Percentiles rank a stretch among this genome's conserved stretches.
These are phyloP conservation scores for Pythium vanterpoolii DNA, from an alignment of 352 stramenopile genomes.

Conservation along the genomic window DNA sequence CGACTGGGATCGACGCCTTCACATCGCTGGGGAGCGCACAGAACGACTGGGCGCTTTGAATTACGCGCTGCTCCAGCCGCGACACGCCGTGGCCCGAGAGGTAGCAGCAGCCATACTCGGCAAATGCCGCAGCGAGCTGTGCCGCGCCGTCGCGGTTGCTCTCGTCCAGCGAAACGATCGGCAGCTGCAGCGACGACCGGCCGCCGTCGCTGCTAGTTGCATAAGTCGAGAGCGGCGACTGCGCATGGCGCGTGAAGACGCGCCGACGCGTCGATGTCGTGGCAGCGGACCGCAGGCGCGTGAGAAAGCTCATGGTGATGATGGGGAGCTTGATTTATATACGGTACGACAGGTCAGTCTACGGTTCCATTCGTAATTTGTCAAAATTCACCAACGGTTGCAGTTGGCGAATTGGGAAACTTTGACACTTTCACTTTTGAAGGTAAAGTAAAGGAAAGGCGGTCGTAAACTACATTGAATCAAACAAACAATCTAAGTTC, in stretches of 20 bases:
- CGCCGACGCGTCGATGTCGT: background rate
- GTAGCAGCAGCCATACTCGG: slow-evolving; percentile 75
- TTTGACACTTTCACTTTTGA: too few relatives aligned
- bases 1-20: slow-evolving; percentile 58
- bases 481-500: too few relatives aligned
- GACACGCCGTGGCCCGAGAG: slow-evolving; percentile 62
- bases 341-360: too few relatives aligned
- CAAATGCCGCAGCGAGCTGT: slow-evolving; percentile 56
- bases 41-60: slow-evolving; percentile 54
- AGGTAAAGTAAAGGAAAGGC: too few relatives aligned
- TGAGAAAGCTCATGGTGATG: background rate
- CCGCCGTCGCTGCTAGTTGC: background rate
- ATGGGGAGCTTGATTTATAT: too few relatives aligned
- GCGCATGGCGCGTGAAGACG: background rate
- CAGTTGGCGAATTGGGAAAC: too few relatives aligned
- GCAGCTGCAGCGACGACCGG: slow-evolving; percentile 20
- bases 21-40: slow-evolving; percentile 44
- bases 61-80: slow-evolving; percentile 42
- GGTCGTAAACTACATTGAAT: too few relatives aligned
- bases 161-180: slow-evolving; percentile 57
- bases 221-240: background rate
- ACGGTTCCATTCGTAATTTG: too few relatives aligned
- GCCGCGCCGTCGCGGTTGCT: slow-evolving; percentile 25
- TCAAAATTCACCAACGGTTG: too few relatives aligned
- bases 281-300: background rate